Conservation (phyloP, 108 stramenopile genomes). For the Nitzschia sp. region DNA sequence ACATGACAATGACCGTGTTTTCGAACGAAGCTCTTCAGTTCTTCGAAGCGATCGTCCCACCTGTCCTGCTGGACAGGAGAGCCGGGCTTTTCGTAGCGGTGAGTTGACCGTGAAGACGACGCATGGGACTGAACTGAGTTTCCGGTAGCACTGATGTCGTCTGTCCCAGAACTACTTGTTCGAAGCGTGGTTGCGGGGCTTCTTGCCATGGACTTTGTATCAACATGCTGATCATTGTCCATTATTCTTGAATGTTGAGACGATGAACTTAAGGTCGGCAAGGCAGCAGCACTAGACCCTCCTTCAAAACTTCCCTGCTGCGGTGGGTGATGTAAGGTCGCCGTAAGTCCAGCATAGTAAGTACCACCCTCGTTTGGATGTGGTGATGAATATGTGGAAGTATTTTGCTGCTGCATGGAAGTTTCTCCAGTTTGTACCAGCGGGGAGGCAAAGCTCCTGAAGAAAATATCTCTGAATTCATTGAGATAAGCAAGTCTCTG, state of each 20-base stretch:
- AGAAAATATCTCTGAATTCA: neutral
- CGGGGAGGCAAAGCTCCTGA: no score
- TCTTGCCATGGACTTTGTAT: neutral
- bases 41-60: conserved; percentile 32
- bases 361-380: no score
- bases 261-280: no score
- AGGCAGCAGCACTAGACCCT: neutral
- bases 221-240: neutral
- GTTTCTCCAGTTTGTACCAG: no score
- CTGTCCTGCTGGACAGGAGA: neutral
- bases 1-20: conserved; percentile 10
- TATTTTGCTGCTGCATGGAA: neutral
- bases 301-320: neutral
- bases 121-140: no score
- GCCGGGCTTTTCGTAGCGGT: neutral
- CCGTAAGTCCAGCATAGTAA: no score
- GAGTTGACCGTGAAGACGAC: no score
- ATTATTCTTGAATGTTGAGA: neutral
- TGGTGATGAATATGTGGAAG: neutral
- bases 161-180: neutral
- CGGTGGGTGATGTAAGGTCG: neutral
- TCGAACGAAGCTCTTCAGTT: conserved; percentile 13
- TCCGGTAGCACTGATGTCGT: neutral
- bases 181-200: neutral
- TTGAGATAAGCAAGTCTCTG: neutral